Percentiles rank a stretch among this genome's conserved stretches.
These are phyloP conservation scores for Xylaria intraflava DNA, from an alignment of 495 filamentous ascomycete species.

Conservation along the genomic window DNA sequence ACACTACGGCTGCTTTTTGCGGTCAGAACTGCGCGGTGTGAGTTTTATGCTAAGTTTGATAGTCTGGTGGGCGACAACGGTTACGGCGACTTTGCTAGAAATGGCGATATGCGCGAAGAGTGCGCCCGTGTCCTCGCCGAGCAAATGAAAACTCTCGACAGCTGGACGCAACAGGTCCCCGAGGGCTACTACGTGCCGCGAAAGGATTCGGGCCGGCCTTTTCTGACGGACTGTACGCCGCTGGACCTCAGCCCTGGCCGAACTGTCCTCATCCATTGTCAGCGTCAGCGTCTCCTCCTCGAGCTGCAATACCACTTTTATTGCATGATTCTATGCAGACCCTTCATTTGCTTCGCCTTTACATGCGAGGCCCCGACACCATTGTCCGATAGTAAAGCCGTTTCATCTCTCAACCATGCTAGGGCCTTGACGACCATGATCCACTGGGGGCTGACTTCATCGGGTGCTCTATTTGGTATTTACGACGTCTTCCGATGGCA, in stretches of 20 bases:
- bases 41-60: too few relatives aligned
- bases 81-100: too few relatives aligned
- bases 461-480: slow-evolving; percentile 42
- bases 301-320: slow-evolving; percentile 47
- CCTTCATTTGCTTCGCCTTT: slow-evolving; percentile 41
- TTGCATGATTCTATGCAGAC: slow-evolving; percentile 39
- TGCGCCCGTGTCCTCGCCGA: slow-evolving; percentile 24
- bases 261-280: slow-evolving; percentile 37
- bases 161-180: slow-evolving; percentile 38
- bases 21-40: too few relatives aligned
- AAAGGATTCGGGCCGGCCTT: slow-evolving; percentile 27
- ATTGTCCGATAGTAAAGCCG: slow-evolving; percentile 40
- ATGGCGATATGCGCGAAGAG: too few relatives aligned
- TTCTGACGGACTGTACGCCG: slow-evolving; percentile 38
- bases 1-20: too few relatives aligned
- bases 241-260: slow-evolving; percentile 32
- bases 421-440: slow-evolving; percentile 43
- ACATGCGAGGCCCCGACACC: too few relatives aligned
- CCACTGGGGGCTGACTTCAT: slow-evolving; percentile 41
- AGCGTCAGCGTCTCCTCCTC: slow-evolving; percentile 46
- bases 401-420: background rate
- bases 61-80: too few relatives aligned
- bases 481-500: slow-evolving; percentile 47
- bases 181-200: slow-evolving; percentile 32
- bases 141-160: slow-evolving; percentile 21